These are phyloP conservation scores for Daldinia concentrica DNA, from an alignment of 495 filamentous ascomycete species.

Conservation along the genomic window DNA sequence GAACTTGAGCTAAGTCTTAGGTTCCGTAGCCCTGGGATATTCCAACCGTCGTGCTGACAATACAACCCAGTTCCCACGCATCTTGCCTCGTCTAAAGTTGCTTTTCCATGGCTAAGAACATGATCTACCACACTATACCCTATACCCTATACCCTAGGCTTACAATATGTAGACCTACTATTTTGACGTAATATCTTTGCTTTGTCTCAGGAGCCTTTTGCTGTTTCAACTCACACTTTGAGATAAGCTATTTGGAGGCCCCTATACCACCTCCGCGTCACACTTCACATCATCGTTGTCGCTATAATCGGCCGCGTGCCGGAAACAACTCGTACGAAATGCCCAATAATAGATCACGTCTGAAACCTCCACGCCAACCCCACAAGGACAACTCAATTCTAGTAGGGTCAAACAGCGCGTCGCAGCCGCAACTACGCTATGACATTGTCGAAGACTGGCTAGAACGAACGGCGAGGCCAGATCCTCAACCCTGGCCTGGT, in stretches of 20 bases:
- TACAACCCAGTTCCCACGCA: conserved; percentile 9
- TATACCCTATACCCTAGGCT: conserved; percentile 14
- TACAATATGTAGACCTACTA: conserved; percentile 9
- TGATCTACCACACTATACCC: conserved; percentile 11
- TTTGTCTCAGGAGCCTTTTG: conserved; percentile 40
- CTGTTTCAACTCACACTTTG: conserved; percentile 38
- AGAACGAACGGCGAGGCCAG: conserved; percentile 41
- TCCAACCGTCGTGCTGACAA: conserved; percentile 16
- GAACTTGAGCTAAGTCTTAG: conserved; percentile 12
- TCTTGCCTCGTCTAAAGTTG: conserved; percentile 31
- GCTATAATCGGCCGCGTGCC: conserved; percentile 20
- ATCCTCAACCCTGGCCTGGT: conserved; percentile 20
- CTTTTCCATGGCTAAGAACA: conserved; percentile 17
- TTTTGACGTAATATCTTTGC: conserved; percentile 21
- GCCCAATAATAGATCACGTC: conserved; percentile 20
- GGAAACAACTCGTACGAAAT: conserved; percentile 19
- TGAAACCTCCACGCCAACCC: conserved; percentile 31
- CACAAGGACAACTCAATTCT: conserved; percentile 8
- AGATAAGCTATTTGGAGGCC: conserved; percentile 40
- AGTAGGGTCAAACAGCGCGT: conserved; percentile 24
- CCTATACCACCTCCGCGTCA: conserved; percentile 33
- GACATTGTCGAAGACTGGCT: conserved; percentile 51
- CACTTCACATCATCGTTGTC: conserved; percentile 35
- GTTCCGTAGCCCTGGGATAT: conserved; percentile 19
- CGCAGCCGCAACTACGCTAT: conserved; percentile 33